phyloP scores from a whole-genome alignment of 768 basidiomycete genomes.

The Trametes cingulata region DNA sequence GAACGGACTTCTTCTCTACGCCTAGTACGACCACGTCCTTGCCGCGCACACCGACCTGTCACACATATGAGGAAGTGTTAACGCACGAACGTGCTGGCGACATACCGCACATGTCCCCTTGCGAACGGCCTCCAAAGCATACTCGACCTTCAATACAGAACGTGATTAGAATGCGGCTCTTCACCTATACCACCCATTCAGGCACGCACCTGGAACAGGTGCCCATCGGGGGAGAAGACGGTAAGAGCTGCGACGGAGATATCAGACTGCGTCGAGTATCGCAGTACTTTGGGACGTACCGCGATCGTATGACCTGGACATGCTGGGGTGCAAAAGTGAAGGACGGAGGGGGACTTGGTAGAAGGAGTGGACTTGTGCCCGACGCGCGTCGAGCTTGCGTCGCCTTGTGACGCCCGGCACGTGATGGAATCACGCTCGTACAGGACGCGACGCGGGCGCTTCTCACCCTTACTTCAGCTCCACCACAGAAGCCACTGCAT shows the following conservation, averaged over 20 bases:
- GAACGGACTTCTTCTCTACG: constrained; percentile 97
- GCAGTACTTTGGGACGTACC: constrained; percentile 47
- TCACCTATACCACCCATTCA: neutral
- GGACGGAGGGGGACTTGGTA: neutral
- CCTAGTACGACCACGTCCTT: constrained; percentile 94
- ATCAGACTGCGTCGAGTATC: constrained; percentile 11
- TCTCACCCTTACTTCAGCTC: neutral
- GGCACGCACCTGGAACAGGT: constrained; percentile 85
- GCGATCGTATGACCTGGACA: constrained; percentile 98
- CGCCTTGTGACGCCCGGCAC: constrained; percentile 20
- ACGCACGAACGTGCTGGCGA: constrained; percentile 4
- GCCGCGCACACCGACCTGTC: constrained; percentile 92
- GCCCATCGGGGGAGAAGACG: constrained; percentile 98
- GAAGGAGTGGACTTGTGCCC: constrained; percentile 15
- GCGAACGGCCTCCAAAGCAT: constrained; percentile 95
- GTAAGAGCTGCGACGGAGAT: constrained; percentile 69
- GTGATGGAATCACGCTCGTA: constrained; percentile 18
- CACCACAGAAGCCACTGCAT: neutral
- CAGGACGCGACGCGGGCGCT: constrained; percentile 12
- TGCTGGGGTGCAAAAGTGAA: constrained; percentile 29
- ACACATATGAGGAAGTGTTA: constrained; percentile 13
- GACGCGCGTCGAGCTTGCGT: constrained; percentile 37
- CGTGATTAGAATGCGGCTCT: constrained; percentile 17
- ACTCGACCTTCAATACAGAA: constrained; percentile 76
- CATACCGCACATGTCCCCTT: constrained; percentile 96